Evolutionary conservation across 129 eudicot genomes (phyloP), one percentile per base, ranked within the genome.

Genomic region (Helianthus tuberosus): DNA sequence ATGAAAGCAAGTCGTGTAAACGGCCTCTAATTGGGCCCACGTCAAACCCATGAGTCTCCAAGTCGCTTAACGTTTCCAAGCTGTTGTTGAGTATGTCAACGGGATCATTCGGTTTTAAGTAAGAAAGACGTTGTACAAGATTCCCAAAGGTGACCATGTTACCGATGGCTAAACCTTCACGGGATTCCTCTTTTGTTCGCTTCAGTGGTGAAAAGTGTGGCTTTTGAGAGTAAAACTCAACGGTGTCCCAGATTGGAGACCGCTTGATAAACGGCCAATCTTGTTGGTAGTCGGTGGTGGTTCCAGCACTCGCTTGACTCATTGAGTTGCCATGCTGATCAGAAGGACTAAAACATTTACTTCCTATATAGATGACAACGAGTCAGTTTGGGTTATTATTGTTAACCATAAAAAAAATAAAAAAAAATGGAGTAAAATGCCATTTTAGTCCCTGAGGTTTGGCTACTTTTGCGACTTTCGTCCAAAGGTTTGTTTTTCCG

Each of bases 91-190:
- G 49, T 11, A 49, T 5, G 47, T 69, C 54, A 15, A 12, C 52
- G 12, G 88, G 75, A n/a, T 77, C 83, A 32, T 69, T 74, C 66
- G 66, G 32, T 13, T 71, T 75, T 14, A 80, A 60, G 6, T 66
- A 71, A 64, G 60, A 17, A 17, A 67, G 49, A 41, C 20, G 77
- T 9, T 70, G 83, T 49, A 69, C 72, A 62, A 77, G 11, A 46
- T 59, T 77, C 9, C 64, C 80, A 51, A 73, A 84, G 12, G 78
- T 84, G 14, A 84, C 78, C 81, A 74, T 69, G 16, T 54, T 64
- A 15, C 58, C 80, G 27, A 84, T 69, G 8, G 88, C 88, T 44
- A 77, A 69, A 64, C 88, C 88, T 72, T 84, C 88, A 0, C 85
- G 85, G 12, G 0, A 61, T 47, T 73, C 78, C 32, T 64, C 85